Percentiles rank a stretch among this genome's conserved stretches.
Conservation (phyloP, 495 filamentous ascomycete species). For the Neurospora sp. region DNA sequence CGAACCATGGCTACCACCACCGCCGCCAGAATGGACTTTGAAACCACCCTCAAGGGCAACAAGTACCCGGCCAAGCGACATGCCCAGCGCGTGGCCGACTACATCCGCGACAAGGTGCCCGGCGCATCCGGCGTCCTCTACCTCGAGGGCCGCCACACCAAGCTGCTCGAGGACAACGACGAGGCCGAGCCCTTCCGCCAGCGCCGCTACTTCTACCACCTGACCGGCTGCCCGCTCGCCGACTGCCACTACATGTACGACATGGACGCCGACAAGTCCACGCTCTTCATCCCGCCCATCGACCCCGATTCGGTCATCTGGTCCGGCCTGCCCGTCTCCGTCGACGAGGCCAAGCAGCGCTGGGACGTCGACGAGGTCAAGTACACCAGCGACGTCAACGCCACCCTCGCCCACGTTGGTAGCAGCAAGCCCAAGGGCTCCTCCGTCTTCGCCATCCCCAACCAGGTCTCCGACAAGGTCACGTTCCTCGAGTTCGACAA, state of each 20-base stretch:
- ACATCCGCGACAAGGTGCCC: conserved; percentile 52
- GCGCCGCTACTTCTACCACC: conserved; percentile 88
- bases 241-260: conserved; percentile 81
- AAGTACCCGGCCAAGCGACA: conserved; percentile 97
- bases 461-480: conserved; percentile 55
- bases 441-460: conserved; percentile 57
- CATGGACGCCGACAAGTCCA: conserved; percentile 57
- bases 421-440: conserved; percentile 30
- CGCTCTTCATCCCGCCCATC: conserved; percentile 86
- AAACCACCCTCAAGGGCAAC: conserved; percentile 48
- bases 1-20: conserved; percentile 2
- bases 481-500: conserved; percentile 54
- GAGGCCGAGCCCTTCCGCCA: conserved; percentile 71
- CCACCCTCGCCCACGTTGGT: conserved; percentile 41
- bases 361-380: conserved; percentile 80
- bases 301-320: conserved; percentile 89
- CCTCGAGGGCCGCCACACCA: conserved; percentile 74
- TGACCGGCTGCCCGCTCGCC: conserved; percentile 75
- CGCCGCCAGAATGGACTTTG: conserved; percentile 18
- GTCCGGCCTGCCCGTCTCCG: conserved; percentile 75
- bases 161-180: conserved; percentile 74
- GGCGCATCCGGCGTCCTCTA: conserved; percentile 62
- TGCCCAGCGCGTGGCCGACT: conserved; percentile 68
- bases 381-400: conserved; percentile 59
- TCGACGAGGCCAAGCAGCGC: conserved; percentile 57